Evolutionary conservation across 1,284 basidiomycete species (phyloP), one percentile per base, ranked within the genome.

Genomic region (Papiliotrema laurentii): DNA sequence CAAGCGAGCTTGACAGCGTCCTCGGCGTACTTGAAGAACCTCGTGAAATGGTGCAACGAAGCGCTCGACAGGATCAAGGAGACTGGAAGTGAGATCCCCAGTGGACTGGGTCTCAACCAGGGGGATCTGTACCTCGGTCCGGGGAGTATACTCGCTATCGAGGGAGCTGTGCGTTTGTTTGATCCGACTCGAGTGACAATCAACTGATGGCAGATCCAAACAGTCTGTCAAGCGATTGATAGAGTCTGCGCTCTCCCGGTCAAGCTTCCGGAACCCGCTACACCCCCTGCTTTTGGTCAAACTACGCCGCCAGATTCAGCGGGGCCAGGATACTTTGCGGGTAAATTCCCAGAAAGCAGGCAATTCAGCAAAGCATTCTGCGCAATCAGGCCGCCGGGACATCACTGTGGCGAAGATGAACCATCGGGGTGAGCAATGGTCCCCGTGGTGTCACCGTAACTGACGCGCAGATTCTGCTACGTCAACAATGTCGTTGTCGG

Each of bases 401-500:
- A 92, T 75, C 91, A 93, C 63, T 94, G 90, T 60, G 87, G 87
- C 2, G 88, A 90, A 70, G 82, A 89, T 55, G 81, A 80, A 0
- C 93, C 93, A 0, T 86, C 84, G 7, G 94, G 93, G 57, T 80
- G 69, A 59, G 66, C 16, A 19, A 4, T 16, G 5, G 25, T 14
- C 14, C 40, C 4, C n/a, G 40, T n/a, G 26, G 16, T 5, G 25
- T 22, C 19, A 5, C 16, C n/a, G 28, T 4, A 25, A 22, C 40
- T 42, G 25, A 42, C 25, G 24, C 4, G 13, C 19, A 71, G 71
- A 0, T 93, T 92, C 71, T 97, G 90, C 72, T 90, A 94, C 64
- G 81, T 96, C 34, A 97, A 97, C 66, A 97, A 97, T 63, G 88
- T 93, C 0, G 83, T 86, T 1, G 82, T 97, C 3, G 92, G 81